A percentile compares a stretch with the other conserved stretches of the same genome.
Conservation (phyloP, 2,329 filamentous ascomycete genomes). For the Aspergillus fischeri region DNA sequence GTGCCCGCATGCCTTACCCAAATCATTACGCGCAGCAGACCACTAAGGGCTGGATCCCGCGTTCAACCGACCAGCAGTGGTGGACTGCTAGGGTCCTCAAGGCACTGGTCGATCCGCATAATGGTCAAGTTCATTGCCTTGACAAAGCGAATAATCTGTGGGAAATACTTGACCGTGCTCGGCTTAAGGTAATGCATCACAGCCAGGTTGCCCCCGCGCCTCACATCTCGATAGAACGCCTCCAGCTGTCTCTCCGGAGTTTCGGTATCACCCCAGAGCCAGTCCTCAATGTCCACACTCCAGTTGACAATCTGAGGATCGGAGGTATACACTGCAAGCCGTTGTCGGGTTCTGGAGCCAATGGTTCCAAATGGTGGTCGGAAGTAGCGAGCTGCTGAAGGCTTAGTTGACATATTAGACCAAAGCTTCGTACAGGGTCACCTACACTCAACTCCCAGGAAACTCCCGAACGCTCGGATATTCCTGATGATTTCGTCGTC, state of each 20-base stretch:
- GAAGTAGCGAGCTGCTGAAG: constrained; percentile 52
- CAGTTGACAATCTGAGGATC: constrained; percentile 61
- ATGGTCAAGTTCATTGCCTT: constrained; percentile 61
- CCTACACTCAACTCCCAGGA: constrained; percentile 33
- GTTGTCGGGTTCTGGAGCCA: constrained; percentile 62
- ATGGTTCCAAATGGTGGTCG: constrained; percentile 66
- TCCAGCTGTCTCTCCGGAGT: constrained; percentile 65
- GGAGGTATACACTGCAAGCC: constrained; percentile 51
- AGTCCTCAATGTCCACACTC: constrained; percentile 69
- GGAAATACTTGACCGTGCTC: constrained; percentile 60
- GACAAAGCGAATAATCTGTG: constrained; percentile 61
- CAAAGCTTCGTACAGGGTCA: not conserved
- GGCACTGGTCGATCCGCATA: constrained; percentile 64
- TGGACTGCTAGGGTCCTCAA: constrained; percentile 51
- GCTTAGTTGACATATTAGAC: not conserved
- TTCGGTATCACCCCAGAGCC: constrained; percentile 59
- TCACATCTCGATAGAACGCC: constrained; percentile 61
- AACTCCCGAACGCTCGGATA: constrained; percentile 27
- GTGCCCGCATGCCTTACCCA: not conserved
- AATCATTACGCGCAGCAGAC: constrained; percentile 12
- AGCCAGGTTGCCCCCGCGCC: constrained; percentile 59
- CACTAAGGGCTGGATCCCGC: constrained; percentile 27
- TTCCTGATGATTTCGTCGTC: constrained; percentile 36
- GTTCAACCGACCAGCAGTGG: constrained; percentile 5
- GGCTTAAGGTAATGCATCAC: constrained; percentile 68